A percentile compares a stretch with the other conserved stretches of the same genome.
phyloP scores from a whole-genome alignment of 1,284 basidiomycete genomes.

The Ceratobasidium sp. region DNA sequence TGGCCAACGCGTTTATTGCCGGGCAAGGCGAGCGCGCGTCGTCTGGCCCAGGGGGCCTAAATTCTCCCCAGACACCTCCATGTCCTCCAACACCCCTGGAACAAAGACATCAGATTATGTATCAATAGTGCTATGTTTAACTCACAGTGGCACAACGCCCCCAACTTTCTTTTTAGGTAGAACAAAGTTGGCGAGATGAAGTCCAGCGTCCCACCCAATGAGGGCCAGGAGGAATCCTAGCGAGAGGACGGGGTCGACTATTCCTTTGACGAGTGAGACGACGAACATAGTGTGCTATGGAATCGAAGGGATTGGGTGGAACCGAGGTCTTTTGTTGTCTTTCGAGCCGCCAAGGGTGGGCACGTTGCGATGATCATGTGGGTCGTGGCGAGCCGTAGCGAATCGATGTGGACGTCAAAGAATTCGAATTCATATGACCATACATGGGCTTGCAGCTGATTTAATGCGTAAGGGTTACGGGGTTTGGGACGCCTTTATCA shows the following conservation, averaged over 20 bases:
- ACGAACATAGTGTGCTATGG: conserved; percentile 17
- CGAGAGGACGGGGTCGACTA: conserved; percentile 24
- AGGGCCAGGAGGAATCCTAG: conserved; percentile 17
- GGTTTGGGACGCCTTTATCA: neutral
- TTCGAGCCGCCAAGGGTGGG: neutral
- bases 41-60: conserved; percentile 15
- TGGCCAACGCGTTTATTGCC: conserved; percentile 44
- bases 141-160: conserved; percentile 25
- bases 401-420: conserved; percentile 2
- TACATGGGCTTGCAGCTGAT: neutral
- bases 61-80: conserved; percentile 41
- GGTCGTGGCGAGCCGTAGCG: no score
- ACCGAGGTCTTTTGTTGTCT: conserved; percentile 23
- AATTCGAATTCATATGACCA: conserved; percentile 30
- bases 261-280: conserved; percentile 32
- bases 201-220: conserved; percentile 38
- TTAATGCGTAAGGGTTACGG: neutral
- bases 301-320: neutral
- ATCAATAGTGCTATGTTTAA: no score
- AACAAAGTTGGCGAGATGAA: conserved; percentile 34
- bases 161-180: conserved; percentile 14
- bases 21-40: conserved; percentile 42
- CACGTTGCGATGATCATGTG: conserved; percentile 10
- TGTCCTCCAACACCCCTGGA: conserved; percentile 26
- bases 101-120: neutral